Evolutionary conservation across 78 protist species (phyloP).

Genomic region (Speleostelium caveatum): DNA sequence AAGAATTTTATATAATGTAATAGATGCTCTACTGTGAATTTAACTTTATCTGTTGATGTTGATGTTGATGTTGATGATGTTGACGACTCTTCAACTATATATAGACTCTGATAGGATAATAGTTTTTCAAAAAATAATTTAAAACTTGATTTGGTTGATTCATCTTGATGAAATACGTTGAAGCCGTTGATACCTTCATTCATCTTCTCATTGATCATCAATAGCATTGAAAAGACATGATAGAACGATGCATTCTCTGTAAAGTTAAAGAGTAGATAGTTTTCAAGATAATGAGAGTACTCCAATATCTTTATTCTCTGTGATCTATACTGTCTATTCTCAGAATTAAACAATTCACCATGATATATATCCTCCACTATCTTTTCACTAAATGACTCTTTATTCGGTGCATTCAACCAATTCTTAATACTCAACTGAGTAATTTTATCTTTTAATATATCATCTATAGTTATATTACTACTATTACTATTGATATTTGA

Average conservation of each 20-base stretch:
- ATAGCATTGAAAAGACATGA: constrained; percentile 83
- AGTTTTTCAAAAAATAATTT: constrained; percentile 45
- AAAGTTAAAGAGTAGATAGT: constrained; percentile 91
- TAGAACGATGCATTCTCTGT: neutral
- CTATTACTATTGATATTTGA: neutral
- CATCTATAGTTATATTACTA: constrained; percentile 14
- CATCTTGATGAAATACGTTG: neutral
- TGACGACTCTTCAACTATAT: neutral
- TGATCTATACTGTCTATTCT: neutral
- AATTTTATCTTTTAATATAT: constrained; percentile 7
- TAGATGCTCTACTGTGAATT: neutral
- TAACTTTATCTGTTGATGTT: too few species aligned
- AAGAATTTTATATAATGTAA: constrained; percentile 62
- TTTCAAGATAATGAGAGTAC: constrained; percentile 50
- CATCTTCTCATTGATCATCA: constrained; percentile 91
- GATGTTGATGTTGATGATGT: neutral
- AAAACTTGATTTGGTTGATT: constrained; percentile 14
- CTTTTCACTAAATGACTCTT: neutral
- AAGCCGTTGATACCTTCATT: constrained; percentile 70
- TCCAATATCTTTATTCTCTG: constrained; percentile 34
- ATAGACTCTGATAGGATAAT: neutral
- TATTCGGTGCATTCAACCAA: constrained; percentile 14
- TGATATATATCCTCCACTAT: constrained; percentile 28
- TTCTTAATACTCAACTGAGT: neutral
- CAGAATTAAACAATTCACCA: neutral